Base-by-base conservation (phyloP, 345 rosid species). In the Moringa oleifera region DNA sequence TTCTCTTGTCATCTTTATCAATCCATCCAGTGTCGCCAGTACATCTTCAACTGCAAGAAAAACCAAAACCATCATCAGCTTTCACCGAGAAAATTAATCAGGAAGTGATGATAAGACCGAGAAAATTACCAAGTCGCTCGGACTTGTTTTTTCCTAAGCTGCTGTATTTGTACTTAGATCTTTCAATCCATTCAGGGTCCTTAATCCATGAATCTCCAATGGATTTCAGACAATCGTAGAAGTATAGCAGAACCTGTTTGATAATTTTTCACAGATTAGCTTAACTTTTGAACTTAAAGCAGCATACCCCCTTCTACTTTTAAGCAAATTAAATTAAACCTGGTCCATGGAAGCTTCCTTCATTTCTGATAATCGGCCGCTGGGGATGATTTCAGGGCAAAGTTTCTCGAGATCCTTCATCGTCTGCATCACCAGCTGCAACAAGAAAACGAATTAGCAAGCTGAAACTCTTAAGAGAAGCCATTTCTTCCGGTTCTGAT, bases 141-240 rank as follows among this genome's bases (percentile, higher is more conserved):
- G 76, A 78, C 21, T 71, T 74, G 36, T 61, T 59, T 65, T 68
- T 61, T 16, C 86, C 83, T 1, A 58, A 73, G 23, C 76, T 75
- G 25, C 68, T 61, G 50, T 71, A 72, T 62, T 74, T 70, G 8
- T 77, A 52, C 37, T 83, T 73, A 20, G 64, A 68, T 62, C 74
- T 80, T 63, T 81, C 83, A 57, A 77, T 80, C 85, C 84, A 81
- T 0, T 79, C 83, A 0, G 76, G 74, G 62, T 73, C 49, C 58
- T 57, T 71, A 62, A 72, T 81, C 93, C 89, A 91, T 2, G 88
- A 77, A 73, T 86, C 89, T 70, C 88, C 93, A 62, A 81, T 76
- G 16, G 81, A 73, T 72, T 69, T 84, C 70, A 91, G 68, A 50
- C 79, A 73, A 59, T 62, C 73, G 41, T 72, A 81, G 55, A 86